Percentiles rank a stretch among this genome's conserved stretches.
Conservation (phyloP, 306 rosid species). For the Glycine soja region DNA sequence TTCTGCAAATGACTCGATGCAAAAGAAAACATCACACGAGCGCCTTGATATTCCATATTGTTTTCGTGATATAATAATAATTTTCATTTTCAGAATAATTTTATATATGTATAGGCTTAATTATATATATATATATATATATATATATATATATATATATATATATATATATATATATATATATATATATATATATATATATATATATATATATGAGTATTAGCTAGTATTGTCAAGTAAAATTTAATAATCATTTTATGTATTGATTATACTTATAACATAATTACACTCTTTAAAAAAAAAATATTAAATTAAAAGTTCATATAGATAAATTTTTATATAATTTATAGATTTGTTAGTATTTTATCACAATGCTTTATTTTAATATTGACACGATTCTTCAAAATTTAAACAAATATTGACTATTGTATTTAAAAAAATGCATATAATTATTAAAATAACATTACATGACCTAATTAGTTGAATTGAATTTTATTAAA, state of each 20-base stretch:
- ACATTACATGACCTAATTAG: not conserved
- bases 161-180: not conserved
- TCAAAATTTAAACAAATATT: too few species aligned
- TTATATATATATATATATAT: too few species aligned
- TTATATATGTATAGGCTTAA: not conserved
- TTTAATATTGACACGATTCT: not conserved
- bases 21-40: not conserved
- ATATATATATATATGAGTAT: not conserved
- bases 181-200: too few species aligned
- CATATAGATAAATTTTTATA: too few species aligned
- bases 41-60: not conserved
- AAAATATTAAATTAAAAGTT: too few species aligned
- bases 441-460: too few species aligned
- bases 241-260: too few species aligned
- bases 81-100: not conserved
- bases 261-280: too few species aligned
- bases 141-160: not conserved
- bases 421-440: not conserved
- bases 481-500: not conserved
- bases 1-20: not conserved
- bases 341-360: too few species aligned
- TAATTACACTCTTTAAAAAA: too few species aligned
- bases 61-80: not conserved
- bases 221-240: not conserved
- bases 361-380: not conserved